Evolutionary conservation across 2,329 filamentous ascomycete genomes (phyloP), one percentile per base, ranked within the genome.

Genomic region (Cryphonectria radicalis): DNA sequence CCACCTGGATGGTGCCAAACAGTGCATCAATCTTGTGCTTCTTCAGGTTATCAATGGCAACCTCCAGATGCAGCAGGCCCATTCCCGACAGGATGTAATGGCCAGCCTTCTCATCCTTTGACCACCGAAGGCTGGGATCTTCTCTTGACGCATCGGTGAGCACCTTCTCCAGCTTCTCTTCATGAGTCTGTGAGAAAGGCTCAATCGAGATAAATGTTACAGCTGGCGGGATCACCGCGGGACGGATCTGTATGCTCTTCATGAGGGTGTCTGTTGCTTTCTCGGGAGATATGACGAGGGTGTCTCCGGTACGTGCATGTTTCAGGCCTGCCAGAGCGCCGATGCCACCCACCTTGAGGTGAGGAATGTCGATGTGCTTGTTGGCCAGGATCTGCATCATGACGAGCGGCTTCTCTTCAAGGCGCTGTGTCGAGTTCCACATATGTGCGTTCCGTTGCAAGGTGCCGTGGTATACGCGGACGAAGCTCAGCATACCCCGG

Each of bases 161-260:
- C 0, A 92, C 91, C 7, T 92, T 89, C 70, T 93, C 89, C 7
- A 99, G 88, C 71, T 91, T 88, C 76, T 94, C 95, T 88, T 43
- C 93, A 84, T 76, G 93, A 91, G 75, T 94, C 83, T 25, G 90
- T 8, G 78, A 76, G 70, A 78, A 85, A 0, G 87, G 93, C 74
- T 98, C 95, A 40, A 98, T 91, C 72, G 95, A 93, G n/a, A 97
- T 91, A 80, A 98, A 99, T 78, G 98, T 97, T 0, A 99, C 96
- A 0, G 96, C 94, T 0, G 96, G 94, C 0, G 96, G 95, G 0
- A 98, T 93, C 72, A 93, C 89, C 40, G 97, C 96, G 0, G 96
- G 94, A 22, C 94, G 90, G 50, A 99, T 88, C 77, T 97, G 94
- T 22, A 98, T 83, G 22, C 87, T 90, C 66, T 91, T 90, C 65